Percentiles rank a stretch among this genome's conserved stretches.
Evolutionary conservation across 495 filamentous ascomycete species (phyloP).

Genomic region (Hypoxylon lienhwacheense): DNA sequence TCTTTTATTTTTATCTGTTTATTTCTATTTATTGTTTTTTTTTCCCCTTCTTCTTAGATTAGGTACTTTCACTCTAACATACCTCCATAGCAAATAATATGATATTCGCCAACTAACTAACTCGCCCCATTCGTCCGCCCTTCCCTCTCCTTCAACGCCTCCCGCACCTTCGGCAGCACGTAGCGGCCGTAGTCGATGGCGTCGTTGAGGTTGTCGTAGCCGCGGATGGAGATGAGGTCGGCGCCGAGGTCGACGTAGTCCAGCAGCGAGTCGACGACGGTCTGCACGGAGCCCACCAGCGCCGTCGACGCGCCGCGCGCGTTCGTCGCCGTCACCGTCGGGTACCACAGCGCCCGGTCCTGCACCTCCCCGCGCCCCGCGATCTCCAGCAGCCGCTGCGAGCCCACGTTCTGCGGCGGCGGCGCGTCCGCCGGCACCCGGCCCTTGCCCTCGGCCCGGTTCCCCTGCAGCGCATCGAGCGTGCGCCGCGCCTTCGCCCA

Average conservation of each 20-base stretch:
- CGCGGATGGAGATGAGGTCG: constrained; percentile 57
- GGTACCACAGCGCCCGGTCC: constrained; percentile 59
- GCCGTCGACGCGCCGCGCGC: constrained; percentile 59
- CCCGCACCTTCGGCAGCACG: constrained; percentile 50
- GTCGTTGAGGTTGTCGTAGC: constrained; percentile 59
- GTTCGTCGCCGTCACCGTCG: constrained; percentile 57
- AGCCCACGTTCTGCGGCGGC: constrained; percentile 55
- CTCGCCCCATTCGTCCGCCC: constrained; percentile 12
- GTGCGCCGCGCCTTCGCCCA: constrained; percentile 57
- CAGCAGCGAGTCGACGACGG: constrained; percentile 52
- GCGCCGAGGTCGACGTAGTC: constrained; percentile 58
- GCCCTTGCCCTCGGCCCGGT: constrained; percentile 39
- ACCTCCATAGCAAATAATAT: no score
- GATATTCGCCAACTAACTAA: constrained; percentile 1
- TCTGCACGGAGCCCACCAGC: constrained; percentile 53
- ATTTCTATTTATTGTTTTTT: no score
- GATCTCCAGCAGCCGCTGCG: constrained; percentile 56
- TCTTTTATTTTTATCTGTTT: no score
- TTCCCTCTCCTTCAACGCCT: constrained; percentile 43
- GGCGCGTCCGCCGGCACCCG: constrained; percentile 38
- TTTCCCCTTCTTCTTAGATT: no score
- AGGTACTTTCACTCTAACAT: no score
- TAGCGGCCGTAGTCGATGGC: constrained; percentile 58
- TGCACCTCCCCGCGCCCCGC: constrained; percentile 56
- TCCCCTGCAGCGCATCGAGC: constrained; percentile 44